A percentile compares a stretch with the other conserved stretches of the same genome.
Conservation (phyloP, 2,329 filamentous ascomycete genomes). For the Colletotrichum abscissum region DNA sequence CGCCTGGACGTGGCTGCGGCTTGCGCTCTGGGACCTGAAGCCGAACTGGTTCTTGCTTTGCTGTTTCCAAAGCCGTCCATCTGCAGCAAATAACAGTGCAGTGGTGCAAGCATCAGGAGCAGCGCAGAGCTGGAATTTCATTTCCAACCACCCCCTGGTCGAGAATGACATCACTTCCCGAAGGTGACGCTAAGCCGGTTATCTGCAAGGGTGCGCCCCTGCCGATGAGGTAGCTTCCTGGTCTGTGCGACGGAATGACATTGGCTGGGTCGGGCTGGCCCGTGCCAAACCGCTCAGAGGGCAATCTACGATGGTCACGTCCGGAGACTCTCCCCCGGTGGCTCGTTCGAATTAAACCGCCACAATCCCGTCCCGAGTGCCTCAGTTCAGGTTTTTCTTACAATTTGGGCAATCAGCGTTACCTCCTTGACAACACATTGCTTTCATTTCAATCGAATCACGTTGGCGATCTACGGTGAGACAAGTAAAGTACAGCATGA, state of each 20-base stretch:
- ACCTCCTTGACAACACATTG: conserved; percentile 11
- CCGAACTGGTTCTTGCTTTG: background rate
- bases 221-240: conserved; percentile 5
- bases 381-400: background rate
- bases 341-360: too few relatives aligned
- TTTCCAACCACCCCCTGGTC: background rate
- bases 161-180: conserved; percentile 30
- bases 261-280: conserved; percentile 28
- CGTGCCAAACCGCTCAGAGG: background rate
- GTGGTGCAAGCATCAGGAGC: too few relatives aligned
- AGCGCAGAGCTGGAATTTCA: conserved; percentile 16
- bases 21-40: background rate
- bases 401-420: background rate
- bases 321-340: conserved; percentile 32
- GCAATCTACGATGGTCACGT: conserved; percentile 6
- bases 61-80: conserved; percentile 20
- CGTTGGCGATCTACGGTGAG: background rate
- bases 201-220: conserved; percentile 7
- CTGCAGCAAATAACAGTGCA: background rate
- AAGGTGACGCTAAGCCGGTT: background rate
- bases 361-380: background rate
- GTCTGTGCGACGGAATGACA: conserved; percentile 20
- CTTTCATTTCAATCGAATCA: conserved; percentile 1
- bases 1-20: background rate
- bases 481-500: conserved; percentile 16